Percentiles rank a stretch among this genome's conserved stretches.
Evolutionary conservation across 306 rosid species (phyloP).

Genomic region (Arachis stenosperma): DNA sequence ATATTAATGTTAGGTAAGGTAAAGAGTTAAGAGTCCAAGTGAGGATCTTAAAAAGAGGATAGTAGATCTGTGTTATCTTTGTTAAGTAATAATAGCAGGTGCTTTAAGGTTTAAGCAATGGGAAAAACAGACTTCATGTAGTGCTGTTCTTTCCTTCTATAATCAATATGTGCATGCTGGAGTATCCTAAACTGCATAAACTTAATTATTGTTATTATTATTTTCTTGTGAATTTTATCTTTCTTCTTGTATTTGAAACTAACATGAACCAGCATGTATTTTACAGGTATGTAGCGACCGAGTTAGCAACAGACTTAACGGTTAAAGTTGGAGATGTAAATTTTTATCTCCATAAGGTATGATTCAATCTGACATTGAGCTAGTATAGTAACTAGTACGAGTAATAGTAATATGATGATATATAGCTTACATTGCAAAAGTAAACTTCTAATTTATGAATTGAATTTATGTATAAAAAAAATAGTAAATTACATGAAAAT

Average conservation of each 20-base stretch:
- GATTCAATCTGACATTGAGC: slow-evolving; percentile 37
- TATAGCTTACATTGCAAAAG: background rate
- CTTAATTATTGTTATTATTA: background rate
- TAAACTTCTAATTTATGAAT: background rate
- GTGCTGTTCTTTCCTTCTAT: background rate
- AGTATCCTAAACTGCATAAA: slow-evolving; percentile 15
- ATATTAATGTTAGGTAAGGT: too few relatives aligned
- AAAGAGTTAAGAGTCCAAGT: background rate
- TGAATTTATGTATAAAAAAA: too few relatives aligned
- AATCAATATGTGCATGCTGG: slow-evolving; percentile 13
- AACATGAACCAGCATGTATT: slow-evolving; percentile 31
- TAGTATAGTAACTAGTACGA: slow-evolving; percentile 1
- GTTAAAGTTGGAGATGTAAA: slow-evolving; percentile 73
- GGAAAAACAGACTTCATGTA: background rate
- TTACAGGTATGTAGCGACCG: slow-evolving; percentile 76
- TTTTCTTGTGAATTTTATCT: background rate
- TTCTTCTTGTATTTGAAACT: slow-evolving; percentile 32
- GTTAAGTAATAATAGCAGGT: slow-evolving; percentile 10
- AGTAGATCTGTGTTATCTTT: background rate
- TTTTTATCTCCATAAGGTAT: slow-evolving; percentile 94
- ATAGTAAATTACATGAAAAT: too few relatives aligned
- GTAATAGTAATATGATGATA: background rate
- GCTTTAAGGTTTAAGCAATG: background rate
- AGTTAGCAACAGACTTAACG: slow-evolving; percentile 72
- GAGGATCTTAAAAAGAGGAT: slow-evolving; percentile 2